Evolutionary conservation across 2,329 filamentous ascomycete genomes (phyloP).

Genomic region (Metarhizium album): DNA sequence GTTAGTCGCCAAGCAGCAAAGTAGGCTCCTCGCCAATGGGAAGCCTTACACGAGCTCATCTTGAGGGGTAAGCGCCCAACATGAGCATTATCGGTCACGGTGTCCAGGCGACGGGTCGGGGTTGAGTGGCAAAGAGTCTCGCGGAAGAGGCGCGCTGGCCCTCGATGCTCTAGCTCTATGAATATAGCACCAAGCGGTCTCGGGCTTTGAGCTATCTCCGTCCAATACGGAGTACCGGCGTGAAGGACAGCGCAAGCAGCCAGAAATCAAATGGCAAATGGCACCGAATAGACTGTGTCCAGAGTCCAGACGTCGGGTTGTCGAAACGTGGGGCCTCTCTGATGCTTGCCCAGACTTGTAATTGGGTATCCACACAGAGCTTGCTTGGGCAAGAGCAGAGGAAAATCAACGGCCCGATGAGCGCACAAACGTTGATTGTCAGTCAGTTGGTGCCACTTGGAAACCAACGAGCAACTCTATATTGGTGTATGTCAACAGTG

Average conservation of each 20-base stretch:
- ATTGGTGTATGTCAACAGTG: neutral
- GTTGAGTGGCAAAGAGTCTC: neutral
- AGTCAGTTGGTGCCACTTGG: neutral
- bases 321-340: conserved; percentile 1
- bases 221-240: neutral
- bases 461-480: neutral
- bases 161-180: neutral
- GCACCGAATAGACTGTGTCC: neutral
- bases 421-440: neutral
- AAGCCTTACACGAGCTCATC: conserved; percentile 29
- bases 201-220: neutral
- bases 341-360: neutral
- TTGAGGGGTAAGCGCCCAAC: conserved; percentile 9
- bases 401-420: conserved; percentile 1
- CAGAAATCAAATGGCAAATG: neutral
- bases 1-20: conserved; percentile 6
- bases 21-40: neutral
- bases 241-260: neutral
- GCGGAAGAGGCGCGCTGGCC: neutral
- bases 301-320: neutral
- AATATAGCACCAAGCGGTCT: neutral
- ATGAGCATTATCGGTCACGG: neutral
- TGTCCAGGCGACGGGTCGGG: neutral
- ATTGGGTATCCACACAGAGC: neutral
- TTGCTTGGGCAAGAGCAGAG: neutral